Conservation (phyloP, 169 alveolate genomes). For the Cryptosporidium canis region DNA sequence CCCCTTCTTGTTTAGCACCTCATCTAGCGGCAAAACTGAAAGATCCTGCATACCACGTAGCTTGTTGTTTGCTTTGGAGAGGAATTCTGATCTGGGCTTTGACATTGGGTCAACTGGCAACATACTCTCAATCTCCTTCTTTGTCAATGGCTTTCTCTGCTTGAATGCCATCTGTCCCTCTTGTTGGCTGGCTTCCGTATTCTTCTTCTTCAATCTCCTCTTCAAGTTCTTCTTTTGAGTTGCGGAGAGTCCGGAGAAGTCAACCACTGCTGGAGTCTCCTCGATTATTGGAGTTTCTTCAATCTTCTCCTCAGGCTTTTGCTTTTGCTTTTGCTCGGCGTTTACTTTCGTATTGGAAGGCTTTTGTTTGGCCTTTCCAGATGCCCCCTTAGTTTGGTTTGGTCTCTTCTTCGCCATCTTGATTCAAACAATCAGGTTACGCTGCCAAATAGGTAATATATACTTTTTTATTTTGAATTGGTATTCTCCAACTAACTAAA, state of each 20-base stretch:
- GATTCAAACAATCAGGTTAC: not conserved
- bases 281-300: slow-evolving; percentile 38
- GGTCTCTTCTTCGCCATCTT: slow-evolving; percentile 69
- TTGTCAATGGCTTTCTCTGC: slow-evolving; percentile 38
- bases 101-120: slow-evolving; percentile 46
- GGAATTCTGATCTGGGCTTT: slow-evolving; percentile 16
- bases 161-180: not conserved
- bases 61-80: slow-evolving; percentile 1
- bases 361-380: slow-evolving; percentile 64
- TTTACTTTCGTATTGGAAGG: not conserved
- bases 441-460: not conserved
- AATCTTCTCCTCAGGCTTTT: not conserved
- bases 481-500: not conserved
- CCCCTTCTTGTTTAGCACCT: slow-evolving; percentile 32
- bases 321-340: not conserved
- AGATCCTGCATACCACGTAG: slow-evolving; percentile 22
- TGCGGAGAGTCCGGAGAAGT: slow-evolving; percentile 61
- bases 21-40: slow-evolving; percentile 44
- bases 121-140: slow-evolving; percentile 66
- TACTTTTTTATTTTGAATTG: not conserved
- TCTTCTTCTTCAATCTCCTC: slow-evolving; percentile 68
- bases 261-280: slow-evolving; percentile 12
- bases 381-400: slow-evolving; percentile 32
- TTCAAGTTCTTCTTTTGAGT: slow-evolving; percentile 59
- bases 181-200: not conserved